Base-by-base conservation (phyloP, 1,139 yeast genomes). In the Saccharomyces hybrid region DNA sequence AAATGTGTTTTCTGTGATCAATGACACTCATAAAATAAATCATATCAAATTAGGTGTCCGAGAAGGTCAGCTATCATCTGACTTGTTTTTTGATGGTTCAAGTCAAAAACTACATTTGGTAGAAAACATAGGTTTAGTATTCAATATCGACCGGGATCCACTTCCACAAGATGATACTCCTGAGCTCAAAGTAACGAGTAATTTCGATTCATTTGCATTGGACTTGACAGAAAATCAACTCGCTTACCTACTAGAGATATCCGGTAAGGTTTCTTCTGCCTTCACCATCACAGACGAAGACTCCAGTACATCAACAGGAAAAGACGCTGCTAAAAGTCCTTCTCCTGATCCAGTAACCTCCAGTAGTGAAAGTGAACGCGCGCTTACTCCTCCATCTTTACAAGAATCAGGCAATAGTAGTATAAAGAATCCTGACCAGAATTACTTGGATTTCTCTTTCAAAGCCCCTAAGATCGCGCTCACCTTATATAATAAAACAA, bases 171-270 rank as follows among this genome's bases (percentile, higher is more conserved):
- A 70, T 7, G 72, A 70, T 1, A 65, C 77, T 1, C 87, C 96
- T 0, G 74, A 80, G 0, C 74, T 84, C 47, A 72, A 75, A 1
- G 74, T 88, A 1, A 62, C 67, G 3, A 95, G 96, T 19, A 72
- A 76, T 28, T 76, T 88, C 65, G 82, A 88, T 1, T 88, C 88
- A 23, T 76, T 88, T 23, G 80, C 82, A 51, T 74, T 89, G 60
- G 77, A 79, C 29, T 71, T 93, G 55, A 87, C 97, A 0, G 98
- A 93, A 61, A 70, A 82, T 44, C 99, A 95, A 70, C 75, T 87
- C 48, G 73, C 77, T 38, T 84, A 81, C 61, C 67, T 91, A 54
- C 67, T 82, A 62, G 74, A 77, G 19, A 73, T 91, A 50, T 73
- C 81, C 2, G 80, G 80, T 51, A 78, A 84, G 1, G 68, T 91